phyloP scores from a whole-genome alignment of 1,139 yeast species.

The Taphrina communis region DNA sequence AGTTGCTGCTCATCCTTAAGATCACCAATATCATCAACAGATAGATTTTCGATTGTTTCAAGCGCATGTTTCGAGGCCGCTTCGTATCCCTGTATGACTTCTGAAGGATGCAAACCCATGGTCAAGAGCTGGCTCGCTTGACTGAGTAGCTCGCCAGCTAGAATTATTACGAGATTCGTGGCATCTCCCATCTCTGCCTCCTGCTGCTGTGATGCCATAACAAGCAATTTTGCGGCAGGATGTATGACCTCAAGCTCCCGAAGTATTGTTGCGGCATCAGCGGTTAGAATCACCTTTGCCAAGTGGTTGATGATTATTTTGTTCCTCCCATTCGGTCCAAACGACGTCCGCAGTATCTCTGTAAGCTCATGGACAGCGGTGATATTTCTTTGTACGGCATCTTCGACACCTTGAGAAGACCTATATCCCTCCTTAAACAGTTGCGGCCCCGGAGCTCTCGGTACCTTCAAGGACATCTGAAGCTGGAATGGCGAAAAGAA shows the following conservation, averaged over 20 bases:
- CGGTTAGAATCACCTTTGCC: constrained; percentile 85
- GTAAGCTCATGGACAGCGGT: constrained; percentile 94
- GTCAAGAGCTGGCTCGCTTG: constrained; percentile 81
- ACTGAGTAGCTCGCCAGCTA: constrained; percentile 90
- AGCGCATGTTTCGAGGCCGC: constrained; percentile 78
- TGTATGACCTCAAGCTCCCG: constrained; percentile 93
- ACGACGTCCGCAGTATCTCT: constrained; percentile 86
- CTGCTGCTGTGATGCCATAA: constrained; percentile 97
- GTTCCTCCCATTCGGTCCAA: constrained; percentile 97
- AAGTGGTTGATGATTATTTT: constrained; percentile 63
- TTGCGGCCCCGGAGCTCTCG: constrained; percentile 91
- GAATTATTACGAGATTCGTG: constrained; percentile 69
- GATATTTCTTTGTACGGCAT: constrained; percentile 89
- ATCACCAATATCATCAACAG: constrained; percentile 67
- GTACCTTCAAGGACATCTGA: constrained; percentile 83
- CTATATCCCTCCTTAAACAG: constrained; percentile 96
- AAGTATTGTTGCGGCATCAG: constrained; percentile 96
- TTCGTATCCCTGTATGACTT: constrained; percentile 86
- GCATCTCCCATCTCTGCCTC: constrained; percentile 87
- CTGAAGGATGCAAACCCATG: constrained; percentile 88
- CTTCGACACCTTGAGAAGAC: constrained; percentile 85
- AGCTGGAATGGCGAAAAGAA: not conserved
- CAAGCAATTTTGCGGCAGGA: constrained; percentile 94
- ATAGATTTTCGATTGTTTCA: constrained; percentile 66
- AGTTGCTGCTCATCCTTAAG: constrained; percentile 64